Percentiles rank a stretch among this genome's conserved stretches.
These are phyloP conservation scores for Metschnikowia dekortorum DNA, from an alignment of 805 yeast genomes.

Conservation along the genomic window DNA sequence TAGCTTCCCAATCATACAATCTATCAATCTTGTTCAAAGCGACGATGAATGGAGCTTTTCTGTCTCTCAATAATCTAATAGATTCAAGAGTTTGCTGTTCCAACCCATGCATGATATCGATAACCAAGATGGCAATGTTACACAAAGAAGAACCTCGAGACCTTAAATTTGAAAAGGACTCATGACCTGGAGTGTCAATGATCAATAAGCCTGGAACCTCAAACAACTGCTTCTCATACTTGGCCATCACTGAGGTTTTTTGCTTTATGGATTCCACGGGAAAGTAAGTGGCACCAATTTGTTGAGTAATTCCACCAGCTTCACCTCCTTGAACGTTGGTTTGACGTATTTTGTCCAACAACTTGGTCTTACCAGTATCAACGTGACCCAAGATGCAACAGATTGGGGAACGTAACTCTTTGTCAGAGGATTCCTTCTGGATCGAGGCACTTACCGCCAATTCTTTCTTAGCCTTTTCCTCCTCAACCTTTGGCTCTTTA, in stretches of 20 bases:
- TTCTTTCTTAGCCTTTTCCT: slow-evolving; percentile 22
- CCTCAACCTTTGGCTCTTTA: slow-evolving; percentile 21
- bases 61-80: slow-evolving; percentile 83
- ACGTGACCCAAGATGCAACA: slow-evolving; percentile 99
- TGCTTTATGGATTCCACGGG: slow-evolving; percentile 90
- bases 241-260: slow-evolving; percentile 88
- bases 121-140: slow-evolving; percentile 97
- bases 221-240: slow-evolving; percentile 76
- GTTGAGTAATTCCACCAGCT: slow-evolving; percentile 99
- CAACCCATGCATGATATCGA: slow-evolving; percentile 98
- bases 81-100: slow-evolving; percentile 98
- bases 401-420: slow-evolving; percentile 92
- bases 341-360: slow-evolving; percentile 95
- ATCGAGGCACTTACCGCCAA: slow-evolving; percentile 19
- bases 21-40: slow-evolving; percentile 98
- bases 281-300: slow-evolving; percentile 99
- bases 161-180: slow-evolving; percentile 95
- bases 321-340: slow-evolving; percentile 99
- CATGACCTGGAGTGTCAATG: slow-evolving; percentile 99
- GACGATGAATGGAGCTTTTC: slow-evolving; percentile 97
- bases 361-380: slow-evolving; percentile 98
- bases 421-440: slow-evolving; percentile 23
- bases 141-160: slow-evolving; percentile 98
- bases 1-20: slow-evolving; percentile 88
- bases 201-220: slow-evolving; percentile 96